A percentile compares a stretch with the other conserved stretches of the same genome.
phyloP scores from a whole-genome alignment of 1,284 basidiomycete genomes.

The Boletus smithii region DNA sequence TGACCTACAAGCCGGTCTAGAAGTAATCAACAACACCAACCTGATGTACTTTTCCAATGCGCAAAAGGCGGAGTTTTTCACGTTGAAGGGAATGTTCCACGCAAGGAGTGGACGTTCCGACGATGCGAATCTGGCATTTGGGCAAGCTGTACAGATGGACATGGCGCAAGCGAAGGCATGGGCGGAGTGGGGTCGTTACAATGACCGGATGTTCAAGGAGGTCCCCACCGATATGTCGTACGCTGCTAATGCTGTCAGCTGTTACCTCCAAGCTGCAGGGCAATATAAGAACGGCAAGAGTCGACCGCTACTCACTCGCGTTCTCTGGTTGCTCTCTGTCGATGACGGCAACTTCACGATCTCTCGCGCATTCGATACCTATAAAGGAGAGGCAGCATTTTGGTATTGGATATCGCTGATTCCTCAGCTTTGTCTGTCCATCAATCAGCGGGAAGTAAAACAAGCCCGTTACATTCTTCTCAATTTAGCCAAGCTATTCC shows the following conservation, averaged over 20 bases:
- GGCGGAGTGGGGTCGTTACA: conserved; percentile 98
- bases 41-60: conserved; percentile 94
- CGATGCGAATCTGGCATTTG: conserved; percentile 91
- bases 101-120: conserved; percentile 84
- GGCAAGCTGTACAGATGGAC: conserved; percentile 94
- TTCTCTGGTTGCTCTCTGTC: conserved; percentile 94
- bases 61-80: conserved; percentile 99
- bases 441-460: conserved; percentile 89
- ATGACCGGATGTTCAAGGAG: conserved; percentile 91
- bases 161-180: conserved; percentile 95
- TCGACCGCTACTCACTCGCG: conserved; percentile 86
- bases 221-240: conserved; percentile 66
- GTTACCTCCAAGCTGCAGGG: conserved; percentile 96
- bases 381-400: conserved; percentile 94
- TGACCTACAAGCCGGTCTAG: conserved; percentile 90
- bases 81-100: conserved; percentile 99
- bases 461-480: conserved; percentile 90
- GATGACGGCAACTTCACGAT: conserved; percentile 81
- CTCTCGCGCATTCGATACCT: conserved; percentile 90
- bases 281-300: conserved; percentile 95
- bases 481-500: conserved; percentile 89
- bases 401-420: conserved; percentile 99
- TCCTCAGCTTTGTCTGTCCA: conserved; percentile 90
- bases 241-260: conserved; percentile 92
- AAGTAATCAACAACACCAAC: conserved; percentile 99